Percentiles rank a stretch among this genome's conserved stretches.
phyloP scores from a whole-genome alignment of 129 eudicot genomes.

The Centaurea solstitialis region DNA sequence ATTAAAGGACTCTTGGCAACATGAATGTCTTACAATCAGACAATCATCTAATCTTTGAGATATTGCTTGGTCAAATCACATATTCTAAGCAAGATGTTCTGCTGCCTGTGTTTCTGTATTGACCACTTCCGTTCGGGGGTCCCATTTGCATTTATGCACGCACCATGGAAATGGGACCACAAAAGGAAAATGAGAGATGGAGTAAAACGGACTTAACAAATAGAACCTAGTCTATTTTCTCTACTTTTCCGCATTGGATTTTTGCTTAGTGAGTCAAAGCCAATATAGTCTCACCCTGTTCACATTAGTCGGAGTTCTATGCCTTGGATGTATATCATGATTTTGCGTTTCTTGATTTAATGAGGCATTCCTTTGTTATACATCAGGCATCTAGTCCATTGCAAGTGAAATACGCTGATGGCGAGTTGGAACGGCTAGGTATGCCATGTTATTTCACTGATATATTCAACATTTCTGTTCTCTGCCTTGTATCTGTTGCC shows the following conservation, averaged over 20 bases:
- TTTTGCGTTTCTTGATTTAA: constrained; percentile 22
- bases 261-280: constrained; percentile 12
- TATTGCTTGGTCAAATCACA: not conserved
- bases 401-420: constrained; percentile 99
- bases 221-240: not conserved
- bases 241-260: not conserved
- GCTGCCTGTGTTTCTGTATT: not conserved
- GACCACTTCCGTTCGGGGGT: not conserved
- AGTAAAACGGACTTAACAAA: not conserved
- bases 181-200: constrained; percentile 12
- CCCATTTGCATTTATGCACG: not conserved
- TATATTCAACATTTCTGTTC: constrained; percentile 5
- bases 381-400: constrained; percentile 96
- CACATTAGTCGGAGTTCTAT: not conserved
- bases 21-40: not conserved
- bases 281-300: constrained; percentile 12
- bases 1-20: not conserved
- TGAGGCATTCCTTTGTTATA: constrained; percentile 33
- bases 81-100: not conserved
- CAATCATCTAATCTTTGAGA: not conserved
- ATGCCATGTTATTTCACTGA: constrained; percentile 18
- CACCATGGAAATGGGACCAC: not conserved
- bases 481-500: constrained; percentile 5
- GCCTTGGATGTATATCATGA: not conserved
- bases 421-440: constrained; percentile 99